These are phyloP conservation scores for Cyphellophora europaea DNA, from an alignment of 2,329 filamentous ascomycete genomes.

Conservation along the genomic window DNA sequence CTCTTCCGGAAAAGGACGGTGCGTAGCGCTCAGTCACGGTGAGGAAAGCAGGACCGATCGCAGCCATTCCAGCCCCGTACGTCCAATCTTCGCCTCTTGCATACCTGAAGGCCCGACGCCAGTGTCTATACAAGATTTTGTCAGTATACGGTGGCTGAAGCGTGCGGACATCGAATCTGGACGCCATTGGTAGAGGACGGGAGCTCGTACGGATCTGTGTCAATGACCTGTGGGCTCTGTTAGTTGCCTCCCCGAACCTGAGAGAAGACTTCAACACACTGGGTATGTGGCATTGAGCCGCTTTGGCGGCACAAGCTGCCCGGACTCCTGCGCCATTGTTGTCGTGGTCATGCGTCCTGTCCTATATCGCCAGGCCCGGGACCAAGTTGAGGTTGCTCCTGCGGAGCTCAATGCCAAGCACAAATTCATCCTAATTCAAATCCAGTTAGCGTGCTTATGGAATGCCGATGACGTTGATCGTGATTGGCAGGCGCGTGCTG, in stretches of 20 bases:
- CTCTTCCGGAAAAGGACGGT: constrained; percentile 74
- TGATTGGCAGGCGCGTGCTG: too few species aligned
- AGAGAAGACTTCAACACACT: too few species aligned
- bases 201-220: constrained; percentile 84
- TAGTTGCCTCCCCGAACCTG: constrained; percentile 11
- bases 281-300: constrained; percentile 74
- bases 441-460: too few species aligned
- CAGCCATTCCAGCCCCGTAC: constrained; percentile 57
- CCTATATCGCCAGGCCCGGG: too few species aligned
- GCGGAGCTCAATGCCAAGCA: too few species aligned
- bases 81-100: constrained; percentile 77
- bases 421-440: too few species aligned
- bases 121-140: constrained; percentile 49
- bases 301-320: constrained; percentile 62
- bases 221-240: constrained; percentile 67
- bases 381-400: background rate
- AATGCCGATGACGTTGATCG: too few species aligned
- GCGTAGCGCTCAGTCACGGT: constrained; percentile 72
- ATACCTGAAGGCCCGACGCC: constrained; percentile 82
- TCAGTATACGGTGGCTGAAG: constrained; percentile 18
- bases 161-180: too few species aligned
- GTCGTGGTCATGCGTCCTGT: too few species aligned
- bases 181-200: constrained; percentile 3
- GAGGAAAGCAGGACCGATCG: constrained; percentile 65
- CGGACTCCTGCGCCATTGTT: constrained; percentile 19